A percentile compares a stretch with the other conserved stretches of the same genome.
phyloP scores from a whole-genome alignment of 805 yeast genomes.

The Barnettozyma populi region DNA sequence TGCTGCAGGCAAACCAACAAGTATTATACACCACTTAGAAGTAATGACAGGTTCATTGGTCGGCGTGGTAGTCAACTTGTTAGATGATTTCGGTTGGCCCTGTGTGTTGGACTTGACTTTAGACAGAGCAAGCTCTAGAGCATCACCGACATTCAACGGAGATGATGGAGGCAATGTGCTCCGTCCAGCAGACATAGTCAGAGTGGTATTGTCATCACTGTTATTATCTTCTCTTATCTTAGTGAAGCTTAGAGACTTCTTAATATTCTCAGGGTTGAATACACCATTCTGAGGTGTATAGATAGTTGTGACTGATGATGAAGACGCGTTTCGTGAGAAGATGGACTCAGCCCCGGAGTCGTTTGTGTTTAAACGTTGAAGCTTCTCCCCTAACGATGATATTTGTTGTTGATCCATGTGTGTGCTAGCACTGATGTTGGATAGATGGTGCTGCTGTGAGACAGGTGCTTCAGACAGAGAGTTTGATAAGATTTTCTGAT shows the following conservation, averaged over 20 bases:
- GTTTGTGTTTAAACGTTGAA: conserved; percentile 20
- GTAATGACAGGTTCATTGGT: conserved; percentile 18
- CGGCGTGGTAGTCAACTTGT: conserved; percentile 24
- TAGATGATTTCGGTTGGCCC: conserved; percentile 18
- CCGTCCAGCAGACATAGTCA: background rate
- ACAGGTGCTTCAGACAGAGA: background rate
- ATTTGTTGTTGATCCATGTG: conserved; percentile 6
- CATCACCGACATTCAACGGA: conserved; percentile 10
- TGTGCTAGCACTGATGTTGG: background rate
- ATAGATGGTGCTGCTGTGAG: background rate
- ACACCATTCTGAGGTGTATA: conserved; percentile 4
- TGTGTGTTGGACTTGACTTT: conserved; percentile 7
- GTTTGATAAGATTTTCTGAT: background rate
- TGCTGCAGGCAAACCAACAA: conserved; percentile 74
- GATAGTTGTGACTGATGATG: conserved; percentile 19
- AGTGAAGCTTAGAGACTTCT: conserved; percentile 18
- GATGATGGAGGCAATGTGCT: background rate
- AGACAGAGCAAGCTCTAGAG: conserved; percentile 14
- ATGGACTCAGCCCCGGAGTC: conserved; percentile 17
- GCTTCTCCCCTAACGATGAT: conserved; percentile 10
- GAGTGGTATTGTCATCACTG: background rate
- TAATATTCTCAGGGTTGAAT: conserved; percentile 6
- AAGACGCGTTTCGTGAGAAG: conserved; percentile 24
- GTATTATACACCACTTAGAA: conserved; percentile 56
- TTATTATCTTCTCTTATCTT: conserved; percentile 12